Evolutionary conservation across 176 grass and related monocot genomes (phyloP), one percentile per base, ranked within the genome.

Genomic region (Carex kokanica): DNA sequence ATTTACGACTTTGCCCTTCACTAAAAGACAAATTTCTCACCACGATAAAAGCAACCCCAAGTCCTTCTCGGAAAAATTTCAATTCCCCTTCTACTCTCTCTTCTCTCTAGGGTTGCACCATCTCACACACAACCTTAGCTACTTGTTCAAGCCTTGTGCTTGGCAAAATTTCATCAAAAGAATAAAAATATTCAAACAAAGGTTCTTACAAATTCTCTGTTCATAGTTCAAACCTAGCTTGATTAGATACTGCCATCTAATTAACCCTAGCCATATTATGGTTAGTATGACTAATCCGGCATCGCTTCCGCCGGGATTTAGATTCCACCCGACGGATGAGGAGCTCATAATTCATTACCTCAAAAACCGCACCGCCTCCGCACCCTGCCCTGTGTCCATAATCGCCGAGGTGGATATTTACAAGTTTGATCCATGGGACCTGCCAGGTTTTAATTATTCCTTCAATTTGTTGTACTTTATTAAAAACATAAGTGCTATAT

Each of bases 331-430:
- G 36, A 82, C 80, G 10, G 80, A 82, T 17, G 80, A 82, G 18
- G 80, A 82, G 60, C 80, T 82, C 56, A 82, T 82, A 43, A 4
- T 82, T 82, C 80, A 82, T 58, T 82, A 82, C 60, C 80, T 82
- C 80, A 82, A 82, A 31, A 82, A 82, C 3, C 80, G 80, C 20
- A 38, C 80, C 1, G 40, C 59, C 32, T 82, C 80, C 7, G 5
- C 60, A 23, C 80, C 60, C 12, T 82, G 80, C 21, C 80, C 80
- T 11, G 80, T 64, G 51, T 66, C 36, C 6, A 64, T 82, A 49
- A 82, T 82, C 4, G 80, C 80, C 8, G 80, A 82, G 60, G 80
- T 82, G 20, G 80, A 82, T 51, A 82, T 82, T 29, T 82, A 82
- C 60, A 82, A 82, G 80, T 82, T 82, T 41, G 59, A 82, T 64